These are phyloP conservation scores for Hortiboletus campestris DNA, from an alignment of 768 basidiomycete genomes.

Conservation along the genomic window DNA sequence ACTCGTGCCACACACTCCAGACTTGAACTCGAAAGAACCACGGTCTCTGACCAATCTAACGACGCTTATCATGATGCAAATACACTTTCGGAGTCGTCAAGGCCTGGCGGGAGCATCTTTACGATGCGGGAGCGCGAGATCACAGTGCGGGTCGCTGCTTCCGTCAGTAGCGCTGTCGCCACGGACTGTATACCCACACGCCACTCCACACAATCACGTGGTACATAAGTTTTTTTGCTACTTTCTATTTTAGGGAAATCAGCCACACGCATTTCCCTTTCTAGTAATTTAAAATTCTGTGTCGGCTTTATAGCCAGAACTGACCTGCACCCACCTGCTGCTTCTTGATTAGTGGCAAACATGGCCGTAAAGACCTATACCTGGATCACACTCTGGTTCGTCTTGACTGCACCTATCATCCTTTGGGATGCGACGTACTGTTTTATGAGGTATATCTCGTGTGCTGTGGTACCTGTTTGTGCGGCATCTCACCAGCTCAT, in stretches of 20 bases:
- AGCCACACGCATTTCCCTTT: too few relatives aligned
- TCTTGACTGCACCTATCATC: slow-evolving; percentile 50
- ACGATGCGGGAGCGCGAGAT: neutral
- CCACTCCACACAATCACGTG: neutral
- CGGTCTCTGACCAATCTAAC: neutral
- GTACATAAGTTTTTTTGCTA: neutral
- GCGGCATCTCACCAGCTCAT: neutral
- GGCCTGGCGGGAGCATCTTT: neutral
- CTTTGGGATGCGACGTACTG: slow-evolving; percentile 83
- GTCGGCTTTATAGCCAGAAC: too few relatives aligned
- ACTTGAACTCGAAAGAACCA: neutral
- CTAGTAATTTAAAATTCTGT: too few relatives aligned
- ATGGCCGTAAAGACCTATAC: slow-evolving; percentile 53
- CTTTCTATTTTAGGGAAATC: neutral
- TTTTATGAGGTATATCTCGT: slow-evolving; percentile 57
- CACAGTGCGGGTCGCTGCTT: neutral
- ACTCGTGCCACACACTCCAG: neutral
- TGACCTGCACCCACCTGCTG: too few relatives aligned
- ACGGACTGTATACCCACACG: too few relatives aligned
- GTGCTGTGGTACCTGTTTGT: too few relatives aligned
- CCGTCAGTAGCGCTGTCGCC: neutral
- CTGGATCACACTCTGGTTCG: slow-evolving; percentile 70
- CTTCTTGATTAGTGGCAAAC: neutral
- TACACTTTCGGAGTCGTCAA: neutral
- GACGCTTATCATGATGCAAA: neutral